Evolutionary conservation across 23 red algal species (phyloP), one percentile per base, ranked within the genome.

Genomic region (Gracilaria gracilis): DNA sequence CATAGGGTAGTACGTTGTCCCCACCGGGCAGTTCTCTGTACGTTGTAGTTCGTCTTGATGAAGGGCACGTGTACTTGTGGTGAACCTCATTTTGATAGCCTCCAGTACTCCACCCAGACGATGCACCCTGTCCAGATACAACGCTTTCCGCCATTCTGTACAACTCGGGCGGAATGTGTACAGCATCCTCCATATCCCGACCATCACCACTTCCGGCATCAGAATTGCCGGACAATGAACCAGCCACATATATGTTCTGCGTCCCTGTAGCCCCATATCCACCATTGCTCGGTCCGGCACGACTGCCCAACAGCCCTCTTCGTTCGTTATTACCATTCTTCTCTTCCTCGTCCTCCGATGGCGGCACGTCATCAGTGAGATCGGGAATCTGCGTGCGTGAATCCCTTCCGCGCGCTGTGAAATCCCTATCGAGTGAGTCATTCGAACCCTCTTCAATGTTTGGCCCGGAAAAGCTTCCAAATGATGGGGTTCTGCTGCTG

Each of bases 1-100:
- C 93, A 82, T 95, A 95, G 19, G 93, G 93, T 38, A 95, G 77
- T 47, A 87, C 83, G 57, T 94, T 94, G 27, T 88, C 92, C 13
- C 92, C 83, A 31, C 92, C 84, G 9, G 92, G 61, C 34, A 88
- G 65, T 72, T 94, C 92, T 28, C 79, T 69, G 57, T 67, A 94
- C 44, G 36, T 59, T 24, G 79, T 76, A 38, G 75, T 83, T 46
- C 73, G 53, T 31, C 82, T 37, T 19, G 64, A 59, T 19, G 70
- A 79, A 24, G 92, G 92, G 59, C 92, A 94, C 9, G 76, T 83
- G 74, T 94, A 94, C 39, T 59, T 81, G 9, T 54, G 65, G 8
- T 67, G 49, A 61, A 27, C 44, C 1, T 72, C 65, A 31, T 14
- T 37, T 15, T 29, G 67, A 65, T 48, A 49, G 44, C 36, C 57